These are phyloP conservation scores for Rhynchospora tenuis DNA, from an alignment of 176 grass and related monocot species.

Conservation along the genomic window DNA sequence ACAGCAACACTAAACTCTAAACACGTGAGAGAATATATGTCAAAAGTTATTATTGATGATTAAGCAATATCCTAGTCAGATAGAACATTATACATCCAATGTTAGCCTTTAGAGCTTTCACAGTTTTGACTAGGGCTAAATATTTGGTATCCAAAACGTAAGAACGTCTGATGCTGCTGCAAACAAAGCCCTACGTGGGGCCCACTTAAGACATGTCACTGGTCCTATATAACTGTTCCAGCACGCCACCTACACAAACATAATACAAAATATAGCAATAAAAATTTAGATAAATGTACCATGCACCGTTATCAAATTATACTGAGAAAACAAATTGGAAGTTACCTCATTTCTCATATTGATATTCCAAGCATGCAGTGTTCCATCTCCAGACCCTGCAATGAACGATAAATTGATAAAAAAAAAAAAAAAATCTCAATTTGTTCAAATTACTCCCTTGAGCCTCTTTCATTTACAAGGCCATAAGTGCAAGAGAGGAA, in stretches of 20 bases:
- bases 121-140: neutral
- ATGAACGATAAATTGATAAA: conserved; percentile 22
- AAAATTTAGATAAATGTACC: neutral
- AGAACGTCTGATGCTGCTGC: conserved; percentile 76
- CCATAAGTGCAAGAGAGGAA: neutral
- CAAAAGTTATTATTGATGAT: neutral
- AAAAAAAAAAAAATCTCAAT: conserved; percentile 13
- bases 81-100: neutral
- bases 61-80: neutral
- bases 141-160: conserved; percentile 82
- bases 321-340: neutral
- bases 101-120: neutral
- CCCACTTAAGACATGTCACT: conserved; percentile 82
- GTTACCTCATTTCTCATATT: conserved; percentile 66
- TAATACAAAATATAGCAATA: neutral
- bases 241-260: conserved; percentile 53
- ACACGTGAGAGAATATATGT: no score
- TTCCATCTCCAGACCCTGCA: conserved; percentile 93
- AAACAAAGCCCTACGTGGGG: conserved; percentile 78
- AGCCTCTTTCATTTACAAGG: neutral
- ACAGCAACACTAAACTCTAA: no score
- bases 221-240: conserved; percentile 95
- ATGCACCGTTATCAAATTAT: neutral
- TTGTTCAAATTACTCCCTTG: neutral
- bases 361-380: conserved; percentile 96